Base-by-base conservation (phyloP, 176 grass and related monocot genomes). In the Carex parvula region DNA sequence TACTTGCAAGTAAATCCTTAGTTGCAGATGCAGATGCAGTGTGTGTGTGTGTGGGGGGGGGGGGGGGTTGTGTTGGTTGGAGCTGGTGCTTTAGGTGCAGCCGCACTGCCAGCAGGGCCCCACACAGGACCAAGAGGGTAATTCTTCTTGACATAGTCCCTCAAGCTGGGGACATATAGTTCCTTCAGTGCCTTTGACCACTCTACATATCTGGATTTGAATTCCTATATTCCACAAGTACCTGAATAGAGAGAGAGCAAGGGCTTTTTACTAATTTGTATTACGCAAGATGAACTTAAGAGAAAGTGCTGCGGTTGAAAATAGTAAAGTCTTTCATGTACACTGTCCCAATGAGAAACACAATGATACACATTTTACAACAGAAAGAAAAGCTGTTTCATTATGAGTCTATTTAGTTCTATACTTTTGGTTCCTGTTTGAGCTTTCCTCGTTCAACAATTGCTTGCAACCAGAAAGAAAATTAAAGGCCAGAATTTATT, bases 121-220 rank as follows among this genome's bases (percentile, higher is more conserved):
- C 26, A 99, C 13, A 83, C 86, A 87, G 88, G 93, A 71, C 96
- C 96, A 46, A 95, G 82, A 68, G 93, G 93, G 52, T 95, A 95
- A 85, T 91, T 83, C 18, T 88, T 87, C 81, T 99, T 99, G 18
- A 99, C 91, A 88, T 90, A 99, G 83, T 99, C 93, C 52, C 93
- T 84, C 81, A 99, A 85, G 56, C 91, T 91, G 77, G 96, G 87
- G 21, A 91, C 14, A 68, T 95, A 99, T 13, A 99, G 87, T 77
- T 99, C 96, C 80, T 99, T 99, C 85, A 99, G 87, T 83, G 96
- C 89, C 91, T 95, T 99, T 35, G 87, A 88, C 96, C 93, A 99
- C 81, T 99, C 93, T 85, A 95, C 88, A 89, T 99, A 93, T 95
- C 93, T 77, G 89, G 76, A 66, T 99, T 89, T 76, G 93, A 95